Conservation (phyloP, 169 alveolate genomes). For the Plasmodium yoelii region DNA sequence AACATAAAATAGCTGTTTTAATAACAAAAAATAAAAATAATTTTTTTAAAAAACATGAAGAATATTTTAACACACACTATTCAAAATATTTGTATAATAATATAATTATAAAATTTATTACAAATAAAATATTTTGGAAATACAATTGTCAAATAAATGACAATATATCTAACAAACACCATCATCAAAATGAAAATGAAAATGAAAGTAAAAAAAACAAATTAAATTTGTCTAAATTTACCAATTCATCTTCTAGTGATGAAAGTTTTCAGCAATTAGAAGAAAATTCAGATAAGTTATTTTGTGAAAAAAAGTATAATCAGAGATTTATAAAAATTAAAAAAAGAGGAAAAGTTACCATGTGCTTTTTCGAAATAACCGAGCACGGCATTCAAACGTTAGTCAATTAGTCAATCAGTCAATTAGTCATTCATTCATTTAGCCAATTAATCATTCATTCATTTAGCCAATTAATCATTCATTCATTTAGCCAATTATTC, state of each 20-base stretch:
- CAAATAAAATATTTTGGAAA: constrained; percentile 25
- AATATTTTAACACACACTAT: constrained; percentile 1
- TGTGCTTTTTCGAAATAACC: constrained; percentile 66
- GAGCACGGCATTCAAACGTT: constrained; percentile 45
- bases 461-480: too few species aligned
- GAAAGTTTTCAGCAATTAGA: constrained; percentile 24
- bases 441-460: too few species aligned
- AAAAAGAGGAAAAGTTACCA: constrained; percentile 3
- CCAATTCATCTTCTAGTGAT: constrained; percentile 19
- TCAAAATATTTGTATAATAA: constrained; percentile 41
- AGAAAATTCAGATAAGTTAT: constrained; percentile 7
- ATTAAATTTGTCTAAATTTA: background rate
- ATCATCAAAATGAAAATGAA: background rate
- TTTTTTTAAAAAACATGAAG: constrained; percentile 35
- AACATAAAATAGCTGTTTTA: constrained; percentile 41
- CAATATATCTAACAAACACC: background rate
- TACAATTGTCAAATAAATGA: constrained; percentile 17
- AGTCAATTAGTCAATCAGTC: too few species aligned
- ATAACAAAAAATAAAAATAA: constrained; percentile 49
- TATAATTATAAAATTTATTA: constrained; percentile 37
- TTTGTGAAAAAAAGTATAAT: constrained; percentile 46
- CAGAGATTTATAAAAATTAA: constrained; percentile 52
- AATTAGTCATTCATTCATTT: too few species aligned
- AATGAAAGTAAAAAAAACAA: too few species aligned
- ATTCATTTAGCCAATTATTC: too few species aligned